These are phyloP conservation scores for Tolypocladium capitatum DNA, from an alignment of 2,329 filamentous ascomycete species.

Conservation along the genomic window DNA sequence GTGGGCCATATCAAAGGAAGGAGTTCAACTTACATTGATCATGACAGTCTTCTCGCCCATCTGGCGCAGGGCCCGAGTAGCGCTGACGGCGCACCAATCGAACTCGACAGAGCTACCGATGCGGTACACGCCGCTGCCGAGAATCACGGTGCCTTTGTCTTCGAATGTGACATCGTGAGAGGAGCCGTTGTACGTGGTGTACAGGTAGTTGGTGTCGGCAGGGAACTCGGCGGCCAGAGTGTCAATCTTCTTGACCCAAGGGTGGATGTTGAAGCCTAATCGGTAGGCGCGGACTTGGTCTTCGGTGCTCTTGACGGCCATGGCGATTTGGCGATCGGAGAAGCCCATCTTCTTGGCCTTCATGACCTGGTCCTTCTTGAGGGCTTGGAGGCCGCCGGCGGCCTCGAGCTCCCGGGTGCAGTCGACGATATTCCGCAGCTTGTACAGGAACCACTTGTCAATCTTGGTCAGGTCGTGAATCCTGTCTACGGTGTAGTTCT, in stretches of 20 bases:
- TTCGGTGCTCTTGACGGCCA: conserved; percentile 73
- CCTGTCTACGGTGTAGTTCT: conserved; percentile 84
- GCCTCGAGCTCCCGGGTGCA: conserved; percentile 76
- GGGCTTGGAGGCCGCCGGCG: conserved; percentile 65
- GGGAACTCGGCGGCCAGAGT: conserved; percentile 95
- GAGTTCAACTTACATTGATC: conserved; percentile 58
- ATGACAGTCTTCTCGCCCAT: conserved; percentile 96
- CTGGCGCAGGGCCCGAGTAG: conserved; percentile 65
- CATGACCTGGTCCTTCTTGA: conserved; percentile 79
- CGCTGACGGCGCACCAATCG: conserved; percentile 94
- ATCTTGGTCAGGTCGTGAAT: conserved; percentile 95
- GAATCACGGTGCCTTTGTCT: conserved; percentile 77
- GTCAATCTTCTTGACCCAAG: conserved; percentile 98
- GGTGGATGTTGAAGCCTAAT: conserved; percentile 75
- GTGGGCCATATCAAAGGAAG: neutral
- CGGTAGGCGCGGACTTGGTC: conserved; percentile 78
- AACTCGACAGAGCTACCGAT: conserved; percentile 98
- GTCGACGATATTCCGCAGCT: conserved; percentile 93
- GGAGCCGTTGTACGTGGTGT: conserved; percentile 95
- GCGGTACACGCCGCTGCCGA: conserved; percentile 92
- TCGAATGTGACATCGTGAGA: conserved; percentile 90
- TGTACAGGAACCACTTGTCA: conserved; percentile 98
- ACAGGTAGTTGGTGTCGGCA: conserved; percentile 87
- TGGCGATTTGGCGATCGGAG: conserved; percentile 89
- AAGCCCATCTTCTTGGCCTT: conserved; percentile 97